Evolutionary conservation across 2,329 filamentous ascomycete species (phyloP), one percentile per base, ranked within the genome.

Genomic region (Colletotrichum horii): DNA sequence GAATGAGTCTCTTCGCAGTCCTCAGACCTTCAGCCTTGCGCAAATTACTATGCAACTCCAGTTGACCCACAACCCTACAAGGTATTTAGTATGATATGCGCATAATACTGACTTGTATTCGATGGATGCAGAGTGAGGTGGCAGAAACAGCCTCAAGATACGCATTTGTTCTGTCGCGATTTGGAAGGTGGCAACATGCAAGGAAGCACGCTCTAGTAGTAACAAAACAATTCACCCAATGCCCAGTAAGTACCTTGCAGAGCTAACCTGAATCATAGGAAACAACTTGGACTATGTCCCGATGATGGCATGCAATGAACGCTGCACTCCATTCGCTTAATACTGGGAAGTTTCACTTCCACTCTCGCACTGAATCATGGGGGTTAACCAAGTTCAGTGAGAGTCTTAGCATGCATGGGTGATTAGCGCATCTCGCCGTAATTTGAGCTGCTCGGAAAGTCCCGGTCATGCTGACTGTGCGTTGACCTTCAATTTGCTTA

Each of bases 391-490:
- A 52, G n/a, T 22, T n/a, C n/a, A 22, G n/a, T 52, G 6, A 48
- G 43, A 14, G 11, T 22, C 43, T 22, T 48, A 48, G 43, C 43
- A 22, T 48, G 43, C 43, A 22, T 48, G 11, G 43, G 4, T 22
- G n/a, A 14, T 52, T 52, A 52, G n/a, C 43, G 43, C 43, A 22
- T 52, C n/a, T 52, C n/a, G n/a, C 43, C n/a, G 43, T 52, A 52
- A 52, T 52, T 52, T 52, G 43, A 52, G n/a, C n/a, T 22, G 43
- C 43, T 52, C 43, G 43, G 43, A 52, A 52, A 52, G 43, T 52
- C n/a, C 43, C 43, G 43, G 43, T 52, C n/a, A 22, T 52, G 43
- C 43, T 52, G 43, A 52, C 43, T 22, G 43, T 52, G 43, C n/a
- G 43, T 3, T 52, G 43, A 52, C 43, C 43, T 52, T 22, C 43